These are phyloP conservation scores for Glycine tomentella DNA, from an alignment of 306 rosid species.

Conservation along the genomic window DNA sequence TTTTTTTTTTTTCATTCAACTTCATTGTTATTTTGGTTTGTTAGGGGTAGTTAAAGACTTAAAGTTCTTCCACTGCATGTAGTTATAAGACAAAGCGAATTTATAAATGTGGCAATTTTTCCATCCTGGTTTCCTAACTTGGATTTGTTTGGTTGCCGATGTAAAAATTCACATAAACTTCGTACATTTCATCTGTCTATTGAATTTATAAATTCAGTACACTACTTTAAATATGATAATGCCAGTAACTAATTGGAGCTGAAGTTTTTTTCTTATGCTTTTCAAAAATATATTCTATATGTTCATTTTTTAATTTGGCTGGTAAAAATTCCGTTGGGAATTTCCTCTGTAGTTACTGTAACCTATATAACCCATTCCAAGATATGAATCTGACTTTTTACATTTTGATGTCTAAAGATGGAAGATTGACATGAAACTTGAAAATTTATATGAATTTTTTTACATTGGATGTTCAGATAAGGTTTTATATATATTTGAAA, in stretches of 20 bases:
- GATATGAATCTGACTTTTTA: not conserved
- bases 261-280: not conserved
- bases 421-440: not conserved
- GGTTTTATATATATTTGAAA: not conserved
- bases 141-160: not conserved
- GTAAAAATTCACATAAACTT: not conserved
- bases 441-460: slow-evolving; percentile 16
- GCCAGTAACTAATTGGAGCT: not conserved
- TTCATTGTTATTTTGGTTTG: not conserved
- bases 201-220: not conserved
- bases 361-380: not conserved
- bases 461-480: not conserved
- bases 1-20: not conserved
- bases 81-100: not conserved
- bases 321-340: not conserved
- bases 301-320: not conserved
- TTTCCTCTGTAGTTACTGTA: slow-evolving; percentile 19
- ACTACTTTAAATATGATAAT: not conserved
- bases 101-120: not conserved
- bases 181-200: not conserved
- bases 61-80: slow-evolving; percentile 1
- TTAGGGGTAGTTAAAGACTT: slow-evolving; percentile 8
- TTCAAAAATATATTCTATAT: not conserved
- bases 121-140: not conserved
- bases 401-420: not conserved